Evolutionary conservation across 148 eudicot genomes (phyloP).

Genomic region (Selenicereus undatus): DNA sequence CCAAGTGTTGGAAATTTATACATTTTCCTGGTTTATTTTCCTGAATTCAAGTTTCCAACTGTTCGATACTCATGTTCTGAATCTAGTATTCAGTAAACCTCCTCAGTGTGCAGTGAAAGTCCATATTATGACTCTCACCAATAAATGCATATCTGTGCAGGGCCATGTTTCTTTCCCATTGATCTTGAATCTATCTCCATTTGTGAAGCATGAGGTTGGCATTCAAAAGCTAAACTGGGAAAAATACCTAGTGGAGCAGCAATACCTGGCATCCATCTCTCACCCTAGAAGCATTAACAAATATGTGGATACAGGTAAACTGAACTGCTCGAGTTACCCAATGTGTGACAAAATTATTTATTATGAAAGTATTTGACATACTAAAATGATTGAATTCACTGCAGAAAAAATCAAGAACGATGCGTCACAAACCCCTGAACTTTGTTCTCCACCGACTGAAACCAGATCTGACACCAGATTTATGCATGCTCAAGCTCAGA

Average conservation of each 20-base stretch:
- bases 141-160: slow-evolving; percentile 32
- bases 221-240: slow-evolving; percentile 35
- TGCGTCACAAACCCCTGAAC: slow-evolving; percentile 13
- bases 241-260: slow-evolving; percentile 19
- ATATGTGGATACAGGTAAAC: slow-evolving; percentile 24
- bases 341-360: not conserved
- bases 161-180: slow-evolving; percentile 75
- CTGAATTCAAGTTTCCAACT: too few relatives aligned
- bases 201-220: slow-evolving; percentile 47
- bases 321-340: not conserved
- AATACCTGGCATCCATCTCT: slow-evolving; percentile 26
- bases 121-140: not conserved
- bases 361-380: not conserved
- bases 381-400: not conserved
- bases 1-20: too few relatives aligned
- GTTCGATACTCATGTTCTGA: not conserved
- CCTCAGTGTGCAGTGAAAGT: not conserved
- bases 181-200: slow-evolving; percentile 52
- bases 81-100: too few relatives aligned
- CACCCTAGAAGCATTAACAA: slow-evolving; percentile 14
- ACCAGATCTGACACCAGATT: slow-evolving; percentile 8
- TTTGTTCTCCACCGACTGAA: slow-evolving; percentile 12
- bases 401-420: slow-evolving; percentile 23
- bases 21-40: too few relatives aligned
- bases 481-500: slow-evolving; percentile 6